These are phyloP conservation scores for Mortierella sp. DNA, from an alignment of 371 early-diverging fungal genomes.

Conservation along the genomic window DNA sequence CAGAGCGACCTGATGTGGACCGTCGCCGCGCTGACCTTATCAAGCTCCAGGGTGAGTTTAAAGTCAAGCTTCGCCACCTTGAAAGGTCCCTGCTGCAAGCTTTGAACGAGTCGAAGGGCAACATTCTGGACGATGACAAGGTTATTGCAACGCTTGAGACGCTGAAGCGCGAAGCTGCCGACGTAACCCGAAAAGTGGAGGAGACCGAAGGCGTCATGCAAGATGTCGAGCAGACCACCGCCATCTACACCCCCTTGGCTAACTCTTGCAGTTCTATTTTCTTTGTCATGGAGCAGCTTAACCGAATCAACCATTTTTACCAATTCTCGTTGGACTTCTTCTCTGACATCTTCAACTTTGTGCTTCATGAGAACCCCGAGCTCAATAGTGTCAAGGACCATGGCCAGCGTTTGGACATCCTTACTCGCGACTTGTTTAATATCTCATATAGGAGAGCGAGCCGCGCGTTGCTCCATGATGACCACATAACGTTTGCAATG, in stretches of 20 bases:
- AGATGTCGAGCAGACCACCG: conserved; percentile 94
- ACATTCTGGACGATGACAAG: conserved; percentile 97
- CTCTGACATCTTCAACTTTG: conserved; percentile 91
- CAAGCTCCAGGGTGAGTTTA: conserved; percentile 97
- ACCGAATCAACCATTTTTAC: conserved; percentile 92
- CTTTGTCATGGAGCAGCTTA: conserved; percentile 96
- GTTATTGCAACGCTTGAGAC: conserved; percentile 95
- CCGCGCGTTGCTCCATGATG: conserved; percentile 89
- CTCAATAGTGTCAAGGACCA: conserved; percentile 81
- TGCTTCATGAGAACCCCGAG: conserved; percentile 84
- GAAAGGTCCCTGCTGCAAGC: conserved; percentile 96
- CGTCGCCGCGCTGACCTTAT: conserved; percentile 92
- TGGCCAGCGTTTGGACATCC: conserved; percentile 77
- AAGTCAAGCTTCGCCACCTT: conserved; percentile 90
- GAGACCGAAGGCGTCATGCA: conserved; percentile 96
- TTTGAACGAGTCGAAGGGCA: conserved; percentile 94
- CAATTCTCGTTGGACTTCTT: conserved; percentile 99
- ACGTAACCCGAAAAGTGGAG: conserved; percentile 91
- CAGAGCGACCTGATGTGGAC: conserved; percentile 97
- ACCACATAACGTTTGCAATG: conserved; percentile 91
- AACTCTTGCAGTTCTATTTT: conserved; percentile 93
- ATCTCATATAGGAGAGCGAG: conserved; percentile 88
- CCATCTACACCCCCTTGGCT: conserved; percentile 92
- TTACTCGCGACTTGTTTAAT: conserved; percentile 88
- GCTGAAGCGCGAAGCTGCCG: conserved; percentile 95